phyloP scores from a whole-genome alignment of 2,329 filamentous ascomycete genomes.

The Microsporum audouinii region DNA sequence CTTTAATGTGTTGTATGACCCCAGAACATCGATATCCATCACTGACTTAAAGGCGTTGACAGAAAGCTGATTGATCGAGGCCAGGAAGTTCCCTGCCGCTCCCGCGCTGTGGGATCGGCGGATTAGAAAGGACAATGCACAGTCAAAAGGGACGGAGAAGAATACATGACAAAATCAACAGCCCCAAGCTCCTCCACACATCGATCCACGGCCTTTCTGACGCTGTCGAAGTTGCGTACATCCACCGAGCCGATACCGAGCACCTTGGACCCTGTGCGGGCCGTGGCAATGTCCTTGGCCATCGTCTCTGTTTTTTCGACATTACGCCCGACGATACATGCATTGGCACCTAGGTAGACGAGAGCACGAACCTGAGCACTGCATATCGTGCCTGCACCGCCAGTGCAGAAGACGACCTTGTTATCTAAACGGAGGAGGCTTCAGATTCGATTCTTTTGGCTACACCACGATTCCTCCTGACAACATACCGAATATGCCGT shows the following conservation, averaged over 20 bases:
- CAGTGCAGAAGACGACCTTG: slow-evolving; percentile 90
- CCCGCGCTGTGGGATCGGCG: slow-evolving; percentile 52
- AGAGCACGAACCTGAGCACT: slow-evolving; percentile 86
- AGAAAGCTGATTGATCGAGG: slow-evolving; percentile 68
- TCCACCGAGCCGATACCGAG: slow-evolving; percentile 66
- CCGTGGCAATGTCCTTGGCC: slow-evolving; percentile 71
- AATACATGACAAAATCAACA: slow-evolving; percentile 86
- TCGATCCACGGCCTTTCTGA: slow-evolving; percentile 63
- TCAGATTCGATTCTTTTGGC: neutral
- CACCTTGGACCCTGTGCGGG: slow-evolving; percentile 67
- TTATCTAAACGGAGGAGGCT: slow-evolving; percentile 45
- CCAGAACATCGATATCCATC: slow-evolving; percentile 90
- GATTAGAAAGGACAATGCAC: neutral
- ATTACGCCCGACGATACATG: slow-evolving; percentile 86
- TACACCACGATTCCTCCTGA: neutral
- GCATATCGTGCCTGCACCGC: slow-evolving; percentile 87
- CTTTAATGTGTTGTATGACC: slow-evolving; percentile 90
- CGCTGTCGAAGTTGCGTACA: slow-evolving; percentile 59
- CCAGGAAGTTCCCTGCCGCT: slow-evolving; percentile 90
- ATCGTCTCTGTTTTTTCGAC: slow-evolving; percentile 72
- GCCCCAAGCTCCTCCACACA: slow-evolving; percentile 73
- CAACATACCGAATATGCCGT: slow-evolving; percentile 68
- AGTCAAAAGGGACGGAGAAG: slow-evolving; percentile 5
- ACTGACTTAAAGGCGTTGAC: slow-evolving; percentile 89
- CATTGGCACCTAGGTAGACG: slow-evolving; percentile 81